Conservation (phyloP, 768 basidiomycete genomes). For the Termitomyces sp. region DNA sequence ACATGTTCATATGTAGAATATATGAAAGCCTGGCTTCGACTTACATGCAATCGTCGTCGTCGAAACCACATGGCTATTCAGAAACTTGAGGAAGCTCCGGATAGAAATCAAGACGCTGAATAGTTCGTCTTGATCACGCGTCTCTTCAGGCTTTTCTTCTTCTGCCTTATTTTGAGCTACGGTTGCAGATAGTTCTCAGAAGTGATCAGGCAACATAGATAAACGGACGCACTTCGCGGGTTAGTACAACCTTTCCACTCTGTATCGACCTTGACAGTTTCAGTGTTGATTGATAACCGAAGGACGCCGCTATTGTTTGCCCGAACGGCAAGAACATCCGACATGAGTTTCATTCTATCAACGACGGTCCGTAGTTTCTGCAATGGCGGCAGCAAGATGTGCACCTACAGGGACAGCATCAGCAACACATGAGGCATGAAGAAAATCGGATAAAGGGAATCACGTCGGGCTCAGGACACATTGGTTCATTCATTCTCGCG, state of each 20-base stretch:
- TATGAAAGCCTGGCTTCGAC: constrained; percentile 20
- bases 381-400: constrained; percentile 61
- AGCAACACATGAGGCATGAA: background rate
- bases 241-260: constrained; percentile 73
- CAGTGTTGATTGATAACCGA: constrained; percentile 55
- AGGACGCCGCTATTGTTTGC: constrained; percentile 61
- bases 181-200: background rate
- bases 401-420: constrained; percentile 43
- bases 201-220: background rate
- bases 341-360: constrained; percentile 67
- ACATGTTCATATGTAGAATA: background rate
- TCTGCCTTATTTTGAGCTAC: constrained; percentile 19
- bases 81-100: constrained; percentile 74
- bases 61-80: constrained; percentile 75
- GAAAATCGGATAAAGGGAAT: constrained; percentile 16
- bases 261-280: constrained; percentile 73
- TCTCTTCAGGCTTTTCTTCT: constrained; percentile 22
- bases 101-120: constrained; percentile 67
- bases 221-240: constrained; percentile 45
- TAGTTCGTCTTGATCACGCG: too few relatives aligned
- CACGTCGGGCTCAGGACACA: constrained; percentile 86
- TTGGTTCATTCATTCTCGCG: constrained; percentile 66
- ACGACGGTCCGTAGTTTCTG: constrained; percentile 2
- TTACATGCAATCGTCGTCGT: constrained; percentile 82
- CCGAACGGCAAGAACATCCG: constrained; percentile 61